These are phyloP conservation scores for Aspergillus panamensis DNA, from an alignment of 495 filamentous ascomycete genomes.

Conservation along the genomic window DNA sequence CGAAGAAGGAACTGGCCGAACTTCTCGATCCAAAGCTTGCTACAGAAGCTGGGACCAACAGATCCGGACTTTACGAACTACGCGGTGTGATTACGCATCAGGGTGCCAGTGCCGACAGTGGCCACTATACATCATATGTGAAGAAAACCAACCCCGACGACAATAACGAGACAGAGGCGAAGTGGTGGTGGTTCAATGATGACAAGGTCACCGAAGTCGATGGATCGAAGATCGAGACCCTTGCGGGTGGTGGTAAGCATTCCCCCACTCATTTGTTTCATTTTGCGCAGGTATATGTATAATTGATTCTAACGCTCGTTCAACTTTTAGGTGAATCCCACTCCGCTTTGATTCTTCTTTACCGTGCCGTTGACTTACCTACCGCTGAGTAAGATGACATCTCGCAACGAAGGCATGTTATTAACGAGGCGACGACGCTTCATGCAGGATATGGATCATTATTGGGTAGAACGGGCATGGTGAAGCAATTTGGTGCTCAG, in stretches of 20 bases:
- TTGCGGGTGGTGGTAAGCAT: slow-evolving; percentile 79
- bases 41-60: slow-evolving; percentile 78
- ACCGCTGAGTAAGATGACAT: slow-evolving; percentile 40
- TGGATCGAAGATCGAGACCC: slow-evolving; percentile 80
- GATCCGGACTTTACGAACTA: slow-evolving; percentile 90
- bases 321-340: slow-evolving; percentile 71
- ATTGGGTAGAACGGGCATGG: background rate
- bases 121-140: slow-evolving; percentile 95
- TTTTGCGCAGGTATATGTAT: background rate
- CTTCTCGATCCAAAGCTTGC: slow-evolving; percentile 68
- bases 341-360: slow-evolving; percentile 89
- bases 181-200: slow-evolving; percentile 99
- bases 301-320: slow-evolving; percentile 18
- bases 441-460: background rate
- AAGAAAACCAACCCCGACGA: slow-evolving; percentile 76
- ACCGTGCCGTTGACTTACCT: slow-evolving; percentile 73
- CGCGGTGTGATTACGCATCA: slow-evolving; percentile 96
- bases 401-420: background rate
- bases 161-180: slow-evolving; percentile 78
- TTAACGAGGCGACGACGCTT: background rate
- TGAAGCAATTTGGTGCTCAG: background rate
- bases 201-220: slow-evolving; percentile 95
- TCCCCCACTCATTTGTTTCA: background rate
- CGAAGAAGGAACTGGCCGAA: slow-evolving; percentile 79
- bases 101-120: slow-evolving; percentile 92